These are phyloP conservation scores for Myxozyma lipomycoides DNA, from an alignment of 805 yeast species.

Conservation along the genomic window DNA sequence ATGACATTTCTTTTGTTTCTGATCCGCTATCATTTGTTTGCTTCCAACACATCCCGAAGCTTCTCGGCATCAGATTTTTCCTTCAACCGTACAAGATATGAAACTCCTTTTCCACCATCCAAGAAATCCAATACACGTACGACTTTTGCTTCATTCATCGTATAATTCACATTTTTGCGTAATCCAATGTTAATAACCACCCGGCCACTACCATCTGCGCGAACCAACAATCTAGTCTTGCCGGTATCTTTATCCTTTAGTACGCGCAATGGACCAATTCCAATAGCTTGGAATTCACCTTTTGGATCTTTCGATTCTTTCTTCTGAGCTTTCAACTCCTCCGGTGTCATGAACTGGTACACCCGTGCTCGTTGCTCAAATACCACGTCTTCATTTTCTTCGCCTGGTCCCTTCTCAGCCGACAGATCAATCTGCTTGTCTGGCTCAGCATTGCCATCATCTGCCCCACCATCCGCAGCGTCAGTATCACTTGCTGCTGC, in stretches of 20 bases:
- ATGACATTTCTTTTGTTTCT: no score
- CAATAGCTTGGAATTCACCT: constrained; percentile 52
- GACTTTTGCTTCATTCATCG: constrained; percentile 57
- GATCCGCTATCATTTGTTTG: constrained; percentile 24
- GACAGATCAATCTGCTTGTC: constrained; percentile 48
- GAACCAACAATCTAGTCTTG: constrained; percentile 66
- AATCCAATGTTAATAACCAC: constrained; percentile 59
- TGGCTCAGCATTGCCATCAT: constrained; percentile 28
- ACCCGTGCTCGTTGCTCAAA: constrained; percentile 70
- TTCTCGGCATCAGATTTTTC: constrained; percentile 63
- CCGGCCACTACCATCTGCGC: constrained; percentile 87
- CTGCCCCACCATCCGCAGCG: constrained; percentile 10
- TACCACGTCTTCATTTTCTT: constrained; percentile 67
- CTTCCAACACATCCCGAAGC: constrained; percentile 41
- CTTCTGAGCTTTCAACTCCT: constrained; percentile 34
- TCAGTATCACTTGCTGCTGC: constrained; percentile 1
- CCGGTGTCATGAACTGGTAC: constrained; percentile 54
- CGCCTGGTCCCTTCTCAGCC: constrained; percentile 67
- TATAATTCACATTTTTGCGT: constrained; percentile 47
- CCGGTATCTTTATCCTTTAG: constrained; percentile 56
- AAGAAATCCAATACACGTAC: constrained; percentile 61
- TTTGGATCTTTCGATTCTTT: constrained; percentile 5
- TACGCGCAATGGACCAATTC: constrained; percentile 79
- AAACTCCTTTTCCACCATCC: constrained; percentile 44
- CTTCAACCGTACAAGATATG: constrained; percentile 73